Conservation (phyloP, 1,139 yeast species). For the Geotrichum carabidarum region DNA sequence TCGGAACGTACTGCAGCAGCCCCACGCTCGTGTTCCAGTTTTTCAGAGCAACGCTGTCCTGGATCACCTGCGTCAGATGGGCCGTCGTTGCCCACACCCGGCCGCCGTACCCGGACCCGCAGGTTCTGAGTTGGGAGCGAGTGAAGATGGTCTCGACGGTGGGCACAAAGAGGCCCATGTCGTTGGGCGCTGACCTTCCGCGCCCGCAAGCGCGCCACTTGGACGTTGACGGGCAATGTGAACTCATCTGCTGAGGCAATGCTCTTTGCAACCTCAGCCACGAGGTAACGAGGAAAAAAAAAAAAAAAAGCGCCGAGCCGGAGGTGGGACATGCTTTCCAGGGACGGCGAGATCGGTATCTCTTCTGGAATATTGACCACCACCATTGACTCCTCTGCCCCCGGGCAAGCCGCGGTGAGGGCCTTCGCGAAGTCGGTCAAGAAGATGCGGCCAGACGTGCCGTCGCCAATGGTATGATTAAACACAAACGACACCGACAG, state of each 20-base stretch:
- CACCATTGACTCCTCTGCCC: background rate
- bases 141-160: background rate
- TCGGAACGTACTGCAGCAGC: background rate
- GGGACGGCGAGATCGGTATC: background rate
- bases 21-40: background rate
- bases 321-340: background rate
- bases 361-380: background rate
- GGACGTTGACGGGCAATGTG: background rate
- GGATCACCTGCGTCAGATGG: background rate
- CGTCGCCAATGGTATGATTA: constrained; percentile 16
- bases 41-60: background rate
- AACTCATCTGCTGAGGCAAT: too few species aligned
- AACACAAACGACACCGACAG: constrained; percentile 1
- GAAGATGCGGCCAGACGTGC: constrained; percentile 13
- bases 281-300: background rate
- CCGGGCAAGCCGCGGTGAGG: background rate
- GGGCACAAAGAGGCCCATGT: constrained; percentile 3
- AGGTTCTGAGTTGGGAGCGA: background rate
- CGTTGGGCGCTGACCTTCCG: background rate
- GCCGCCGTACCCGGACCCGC: background rate
- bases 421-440: background rate
- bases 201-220: too few species aligned
- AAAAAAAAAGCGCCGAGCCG: background rate
- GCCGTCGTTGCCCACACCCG: background rate
- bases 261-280: background rate